Evolutionary conservation across 1,284 basidiomycete species (phyloP).

Genomic region (Golubevia sp.): DNA sequence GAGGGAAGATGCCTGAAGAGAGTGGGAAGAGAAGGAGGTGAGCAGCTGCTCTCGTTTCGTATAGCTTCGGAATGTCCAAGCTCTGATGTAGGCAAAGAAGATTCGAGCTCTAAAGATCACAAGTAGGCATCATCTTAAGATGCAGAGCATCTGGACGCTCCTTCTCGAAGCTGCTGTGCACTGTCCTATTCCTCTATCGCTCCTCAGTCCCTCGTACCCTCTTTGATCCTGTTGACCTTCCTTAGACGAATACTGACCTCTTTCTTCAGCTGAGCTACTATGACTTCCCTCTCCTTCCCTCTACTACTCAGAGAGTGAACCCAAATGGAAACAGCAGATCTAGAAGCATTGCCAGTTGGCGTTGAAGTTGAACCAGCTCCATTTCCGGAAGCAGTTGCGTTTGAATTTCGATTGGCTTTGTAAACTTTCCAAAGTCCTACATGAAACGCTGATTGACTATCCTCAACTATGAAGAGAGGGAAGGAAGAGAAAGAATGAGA

Average conservation of each 20-base stretch:
- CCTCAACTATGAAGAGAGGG: conserved; percentile 18
- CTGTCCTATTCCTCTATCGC: no score
- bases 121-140: no score
- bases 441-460: conserved; percentile 28
- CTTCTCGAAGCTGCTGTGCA: no score
- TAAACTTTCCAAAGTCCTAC: conserved; percentile 56
- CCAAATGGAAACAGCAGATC: conserved; percentile 32
- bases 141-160: no score
- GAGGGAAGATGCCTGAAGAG: conserved; percentile 76
- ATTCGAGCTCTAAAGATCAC: no score
- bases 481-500: no score
- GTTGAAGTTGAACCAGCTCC: conserved; percentile 4
- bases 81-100: no score
- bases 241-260: conserved; percentile 22
- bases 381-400: conserved; percentile 8
- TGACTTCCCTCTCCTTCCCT: conserved; percentile 22
- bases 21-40: not conserved
- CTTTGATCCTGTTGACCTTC: no score
- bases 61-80: no score
- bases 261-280: conserved; percentile 50
- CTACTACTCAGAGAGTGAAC: conserved; percentile 28
- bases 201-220: no score
- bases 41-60: not conserved
- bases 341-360: not conserved
- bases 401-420: conserved; percentile 35